Evolutionary conservation across 2,329 filamentous ascomycete species (phyloP), one percentile per base, ranked within the genome.

Genomic region (Aspergillus sergii): DNA sequence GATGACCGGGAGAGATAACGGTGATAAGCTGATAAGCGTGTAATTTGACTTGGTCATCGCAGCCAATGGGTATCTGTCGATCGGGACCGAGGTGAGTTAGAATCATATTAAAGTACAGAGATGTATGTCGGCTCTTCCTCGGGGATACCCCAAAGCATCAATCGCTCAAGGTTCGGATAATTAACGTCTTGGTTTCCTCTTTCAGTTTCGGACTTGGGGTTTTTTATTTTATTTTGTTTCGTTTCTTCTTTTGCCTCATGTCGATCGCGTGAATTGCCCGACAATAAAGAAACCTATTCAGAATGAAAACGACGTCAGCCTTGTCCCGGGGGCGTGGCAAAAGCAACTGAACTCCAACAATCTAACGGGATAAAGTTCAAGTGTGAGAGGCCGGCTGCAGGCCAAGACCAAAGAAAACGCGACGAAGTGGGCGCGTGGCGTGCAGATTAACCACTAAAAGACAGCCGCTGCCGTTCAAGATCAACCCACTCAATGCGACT

Each of bases 21-120:
- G n/a, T 66, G 70, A 73, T 72, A 73, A 71, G 66, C 60, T 55
- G 64, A 64, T 59, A 64, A 68, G 67, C 61, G 59, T 66, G 71
- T 74, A 69, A 74, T 74, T 72, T 64, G 65, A 66, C 70, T 62
- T 73, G 69, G 72, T 74, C 71, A 74, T 72, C 62, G 56, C 19
- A 56, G 56, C 51, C 45, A 59, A 60, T 64, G n/a, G 59, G 41
- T 34, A 45, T 54, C 57, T 60, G 60, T 46, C 57, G 36, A 62
- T 57, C 56, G 50, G 60, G 57, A 45, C 41, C 28, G 28, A 51
- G 28, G 14, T 55, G 4, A 39, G 32, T 55, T 26, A 26, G 30
- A 19, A 39, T 16, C 16, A 16, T 55, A 36, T 12, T 39, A n/a
- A 10, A 36, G 4, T 28, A 16, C 26, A 30, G 28, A 23, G 14